Percentiles rank a stretch among this genome's conserved stretches.
Evolutionary conservation across 73 alveolate species (phyloP).

Genomic region (Symbiodinium natans): DNA sequence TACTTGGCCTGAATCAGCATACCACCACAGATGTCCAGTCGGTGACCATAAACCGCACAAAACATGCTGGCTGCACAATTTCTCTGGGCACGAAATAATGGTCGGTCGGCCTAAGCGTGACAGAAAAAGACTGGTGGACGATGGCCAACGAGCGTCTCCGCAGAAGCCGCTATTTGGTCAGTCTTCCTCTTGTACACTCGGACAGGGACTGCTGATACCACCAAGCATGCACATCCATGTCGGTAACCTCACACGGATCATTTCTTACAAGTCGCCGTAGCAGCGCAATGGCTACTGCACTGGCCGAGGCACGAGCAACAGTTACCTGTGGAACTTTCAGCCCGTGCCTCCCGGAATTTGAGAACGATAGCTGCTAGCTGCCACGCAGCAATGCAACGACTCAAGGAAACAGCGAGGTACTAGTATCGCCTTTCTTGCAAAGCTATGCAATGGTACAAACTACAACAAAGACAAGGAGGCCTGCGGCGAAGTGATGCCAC

Average conservation of each 20-base stretch:
- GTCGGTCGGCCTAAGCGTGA: constrained; percentile 62
- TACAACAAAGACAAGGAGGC: background rate
- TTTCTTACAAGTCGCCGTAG: too few species aligned
- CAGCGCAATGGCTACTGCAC: too few species aligned
- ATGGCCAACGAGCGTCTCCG: too few species aligned
- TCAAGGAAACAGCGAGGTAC: background rate
- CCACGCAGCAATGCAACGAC: background rate
- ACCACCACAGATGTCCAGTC: background rate
- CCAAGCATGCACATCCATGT: constrained; percentile 90
- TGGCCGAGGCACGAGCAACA: background rate
- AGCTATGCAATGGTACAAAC: background rate
- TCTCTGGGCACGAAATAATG: constrained; percentile 90
- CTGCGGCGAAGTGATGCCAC: constrained; percentile 88
- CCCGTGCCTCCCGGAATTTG: constrained; percentile 48
- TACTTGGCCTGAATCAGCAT: constrained; percentile 32
- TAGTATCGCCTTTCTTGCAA: background rate
- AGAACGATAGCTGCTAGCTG: background rate
- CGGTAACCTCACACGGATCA: constrained; percentile 74
- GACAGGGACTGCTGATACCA: constrained; percentile 70
- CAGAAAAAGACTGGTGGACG: background rate
- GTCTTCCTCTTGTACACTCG: background rate
- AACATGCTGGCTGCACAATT: background rate
- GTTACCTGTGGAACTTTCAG: constrained; percentile 81
- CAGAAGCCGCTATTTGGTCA: too few species aligned
- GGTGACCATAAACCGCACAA: background rate